Evolutionary conservation across 1,284 basidiomycete genomes (phyloP), one percentile per base, ranked within the genome.

Genomic region (Phylloboletellus chloephorus): DNA sequence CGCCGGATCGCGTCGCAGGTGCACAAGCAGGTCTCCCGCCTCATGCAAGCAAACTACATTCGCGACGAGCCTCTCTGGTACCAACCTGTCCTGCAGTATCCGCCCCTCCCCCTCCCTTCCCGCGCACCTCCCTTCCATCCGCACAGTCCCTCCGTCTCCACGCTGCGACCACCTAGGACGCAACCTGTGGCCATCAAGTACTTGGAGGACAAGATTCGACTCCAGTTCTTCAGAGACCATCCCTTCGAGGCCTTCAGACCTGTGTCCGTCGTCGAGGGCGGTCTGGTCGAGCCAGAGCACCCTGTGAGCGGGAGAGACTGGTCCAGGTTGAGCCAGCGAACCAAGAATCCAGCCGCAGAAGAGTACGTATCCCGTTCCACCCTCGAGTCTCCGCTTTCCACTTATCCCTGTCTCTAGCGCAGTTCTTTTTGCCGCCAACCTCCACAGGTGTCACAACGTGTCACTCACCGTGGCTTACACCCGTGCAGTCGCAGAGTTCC

Each of bases 151-250:
- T 53, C 54, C 21, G 3, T 10, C 39, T 52, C 57, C 31, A 61
- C 46, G 43, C 56, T 70, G 47, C 63, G 69, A 51, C 63, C 72
- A 40, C 66, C 71, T 45, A 71, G 76, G 46, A 69, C 74, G 10
- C 67, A 68, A 10, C 80, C 87, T 0, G 54, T 76, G 43, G 74
- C 78, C 8, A 77, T 98, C 45, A 72, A 76, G 36, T 97, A 95
- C 63, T 53, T 87, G 21, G 90, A 94, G 60, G 95, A 98, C 65
- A 73, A 77, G 45, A 71, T 98, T 39, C 80, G 95, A 32, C 73
- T 80, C 41, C 89, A 91, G 63, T 98, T 98, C 74, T 98, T 94
- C 71, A 73, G 75, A 39, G 95, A 98, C 67, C 94, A 97, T 60
- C 93, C 95, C 2, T 98, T 97, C 61, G 94, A 98, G 67, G 85